Percentiles rank a stretch among this genome's conserved stretches.
phyloP scores from a whole-genome alignment of 2,329 filamentous ascomycete genomes.

The Fusarium algeriense region DNA sequence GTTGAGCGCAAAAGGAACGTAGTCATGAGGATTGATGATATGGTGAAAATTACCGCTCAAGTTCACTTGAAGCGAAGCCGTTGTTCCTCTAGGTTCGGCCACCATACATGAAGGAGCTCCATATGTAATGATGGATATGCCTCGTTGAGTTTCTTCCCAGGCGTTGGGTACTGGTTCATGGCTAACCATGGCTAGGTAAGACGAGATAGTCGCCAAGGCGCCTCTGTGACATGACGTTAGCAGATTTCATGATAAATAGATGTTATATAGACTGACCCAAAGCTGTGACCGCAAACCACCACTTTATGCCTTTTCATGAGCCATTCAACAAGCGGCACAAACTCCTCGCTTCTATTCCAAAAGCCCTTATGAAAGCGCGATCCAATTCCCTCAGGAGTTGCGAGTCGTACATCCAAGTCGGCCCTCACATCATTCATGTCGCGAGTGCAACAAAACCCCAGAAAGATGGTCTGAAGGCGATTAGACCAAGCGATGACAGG shows the following conservation, averaged over 20 bases:
- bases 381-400: not conserved
- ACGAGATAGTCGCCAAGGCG: not conserved
- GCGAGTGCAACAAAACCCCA: not conserved
- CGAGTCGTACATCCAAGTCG: not conserved
- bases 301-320: not conserved
- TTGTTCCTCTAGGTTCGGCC: not conserved
- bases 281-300: constrained; percentile 6
- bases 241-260: rapidly evolving
- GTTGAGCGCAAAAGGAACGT: constrained; percentile 4
- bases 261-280: not conserved
- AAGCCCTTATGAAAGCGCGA: not conserved
- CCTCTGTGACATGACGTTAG: not conserved
- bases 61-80: not conserved
- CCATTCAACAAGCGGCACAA: not conserved
- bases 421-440: not conserved
- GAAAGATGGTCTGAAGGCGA: not conserved
- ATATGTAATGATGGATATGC: constrained; percentile 12
- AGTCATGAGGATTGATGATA: constrained; percentile 3
- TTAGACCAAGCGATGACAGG: not conserved
- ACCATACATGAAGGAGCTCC: constrained; percentile 1
- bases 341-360: not conserved
- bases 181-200: not conserved
- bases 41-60: constrained; percentile 13
- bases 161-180: not conserved
- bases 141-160: not conserved